These are phyloP conservation scores for Fomitiporia mediterranea DNA, from an alignment of 1,284 basidiomycete genomes.

Conservation along the genomic window DNA sequence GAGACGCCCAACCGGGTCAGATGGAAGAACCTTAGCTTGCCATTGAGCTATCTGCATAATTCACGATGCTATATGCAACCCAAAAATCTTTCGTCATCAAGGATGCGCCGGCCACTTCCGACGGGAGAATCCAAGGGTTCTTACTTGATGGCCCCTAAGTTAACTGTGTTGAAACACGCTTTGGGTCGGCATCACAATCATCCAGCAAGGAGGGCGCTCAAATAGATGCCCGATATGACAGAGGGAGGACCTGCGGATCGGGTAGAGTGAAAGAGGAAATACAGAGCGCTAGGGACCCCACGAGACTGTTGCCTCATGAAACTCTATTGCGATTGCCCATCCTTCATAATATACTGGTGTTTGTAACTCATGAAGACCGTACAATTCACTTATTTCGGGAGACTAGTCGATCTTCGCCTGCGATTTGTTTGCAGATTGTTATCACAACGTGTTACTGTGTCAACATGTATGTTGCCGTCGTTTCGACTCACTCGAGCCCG, in stretches of 20 bases:
- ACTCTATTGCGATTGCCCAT: too few relatives aligned
- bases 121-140: not conserved
- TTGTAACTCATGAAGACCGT: not conserved
- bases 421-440: not conserved
- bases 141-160: not conserved
- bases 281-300: not conserved
- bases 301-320: not conserved
- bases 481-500: slow-evolving; percentile 5
- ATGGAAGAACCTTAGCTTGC: not conserved
- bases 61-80: too few relatives aligned
- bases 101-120: not conserved
- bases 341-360: too few relatives aligned
- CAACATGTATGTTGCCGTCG: not conserved
- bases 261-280: not conserved
- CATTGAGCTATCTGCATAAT: not conserved
- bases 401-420: not conserved
- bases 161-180: not conserved
- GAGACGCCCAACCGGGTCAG: not conserved
- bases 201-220: not conserved
- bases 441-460: slow-evolving; percentile 10
- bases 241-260: not conserved
- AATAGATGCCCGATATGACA: not conserved
- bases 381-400: not conserved
- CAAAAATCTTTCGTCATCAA: too few relatives aligned
- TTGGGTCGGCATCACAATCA: not conserved